A percentile compares a stretch with the other conserved stretches of the same genome.
phyloP scores from a whole-genome alignment of 2,329 filamentous ascomycete species.

The Didymella pinodella region DNA sequence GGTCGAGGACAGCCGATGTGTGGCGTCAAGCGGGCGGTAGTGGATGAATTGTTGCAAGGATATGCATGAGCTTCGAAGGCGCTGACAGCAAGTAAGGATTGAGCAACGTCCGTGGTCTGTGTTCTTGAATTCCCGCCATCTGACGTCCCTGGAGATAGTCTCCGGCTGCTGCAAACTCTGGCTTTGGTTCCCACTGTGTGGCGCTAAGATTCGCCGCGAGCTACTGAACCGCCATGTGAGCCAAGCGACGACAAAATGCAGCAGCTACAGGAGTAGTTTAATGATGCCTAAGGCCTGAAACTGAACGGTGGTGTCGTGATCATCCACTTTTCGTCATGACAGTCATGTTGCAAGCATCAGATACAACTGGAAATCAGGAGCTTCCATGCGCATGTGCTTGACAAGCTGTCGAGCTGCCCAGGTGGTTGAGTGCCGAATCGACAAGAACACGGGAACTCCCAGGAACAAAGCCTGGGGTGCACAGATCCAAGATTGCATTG shows the following conservation, averaged over 20 bases:
- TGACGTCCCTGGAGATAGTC: constrained; percentile 44
- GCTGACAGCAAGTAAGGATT: constrained; percentile 44
- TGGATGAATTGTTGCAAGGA: constrained; percentile 45
- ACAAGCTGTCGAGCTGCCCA: neutral
- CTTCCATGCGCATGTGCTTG: neutral
- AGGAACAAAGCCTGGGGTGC: constrained; percentile 1
- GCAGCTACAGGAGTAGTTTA: constrained; percentile 33
- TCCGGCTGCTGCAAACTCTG: constrained; percentile 43
- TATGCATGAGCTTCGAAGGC: constrained; percentile 44
- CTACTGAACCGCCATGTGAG: constrained; percentile 44
- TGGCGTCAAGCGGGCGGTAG: constrained; percentile 47
- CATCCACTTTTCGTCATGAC: constrained; percentile 14
- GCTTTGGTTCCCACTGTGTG: constrained; percentile 45
- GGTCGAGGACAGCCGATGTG: constrained; percentile 48
- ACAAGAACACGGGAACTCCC: constrained; percentile 1
- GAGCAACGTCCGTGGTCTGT: constrained; percentile 35
- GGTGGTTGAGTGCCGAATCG: neutral
- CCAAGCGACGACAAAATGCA: constrained; percentile 38
- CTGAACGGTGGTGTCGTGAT: constrained; percentile 24
- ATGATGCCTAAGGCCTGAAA: constrained; percentile 29
- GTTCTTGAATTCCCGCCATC: constrained; percentile 45
- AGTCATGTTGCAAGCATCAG: neutral
- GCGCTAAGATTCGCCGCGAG: constrained; percentile 44
- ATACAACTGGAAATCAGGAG: neutral
- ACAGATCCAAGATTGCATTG: constrained; percentile 6